These are phyloP conservation scores for Amborella trichopoda DNA, from an alignment of 164 flowering plant species.

Conservation along the genomic window DNA sequence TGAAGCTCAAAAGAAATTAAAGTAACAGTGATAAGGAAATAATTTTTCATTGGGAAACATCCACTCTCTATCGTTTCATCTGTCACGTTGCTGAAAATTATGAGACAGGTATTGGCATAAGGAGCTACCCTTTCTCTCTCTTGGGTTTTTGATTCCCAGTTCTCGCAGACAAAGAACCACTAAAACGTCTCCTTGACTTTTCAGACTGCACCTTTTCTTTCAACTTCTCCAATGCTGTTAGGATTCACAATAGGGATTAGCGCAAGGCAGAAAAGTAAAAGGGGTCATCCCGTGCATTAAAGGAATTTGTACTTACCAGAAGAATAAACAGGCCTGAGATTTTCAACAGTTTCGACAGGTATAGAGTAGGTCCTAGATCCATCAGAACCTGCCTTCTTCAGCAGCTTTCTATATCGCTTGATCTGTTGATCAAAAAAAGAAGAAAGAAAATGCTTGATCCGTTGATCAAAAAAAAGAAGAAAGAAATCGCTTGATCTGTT, in stretches of 20 bases:
- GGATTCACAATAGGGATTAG: background rate
- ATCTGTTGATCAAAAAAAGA: conserved; percentile 44
- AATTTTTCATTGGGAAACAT: no score
- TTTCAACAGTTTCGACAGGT: conserved; percentile 43
- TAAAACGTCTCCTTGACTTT: no score
- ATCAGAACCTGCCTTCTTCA: conserved; percentile 52
- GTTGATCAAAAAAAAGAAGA: conserved; percentile 1
- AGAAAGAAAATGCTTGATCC: background rate
- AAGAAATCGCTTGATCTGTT: background rate
- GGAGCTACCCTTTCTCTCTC: no score
- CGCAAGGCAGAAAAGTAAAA: background rate
- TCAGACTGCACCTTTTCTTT: conserved; percentile 53
- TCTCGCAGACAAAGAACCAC: no score
- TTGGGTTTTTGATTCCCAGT: no score
- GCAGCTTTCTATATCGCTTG: conserved; percentile 46
- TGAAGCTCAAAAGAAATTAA: no score
- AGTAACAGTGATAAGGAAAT: no score
- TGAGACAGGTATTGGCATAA: no score
- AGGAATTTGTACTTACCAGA: conserved; percentile 33
- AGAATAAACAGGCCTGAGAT: conserved; percentile 31
- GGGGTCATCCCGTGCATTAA: background rate
- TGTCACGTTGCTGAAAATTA: no score
- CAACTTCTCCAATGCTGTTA: conserved; percentile 54
- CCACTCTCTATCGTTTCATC: no score
- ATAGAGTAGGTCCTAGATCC: conserved; percentile 34